Evolutionary conservation across 148 eudicot genomes (phyloP).

Genomic region (Rhododendron henanense): DNA sequence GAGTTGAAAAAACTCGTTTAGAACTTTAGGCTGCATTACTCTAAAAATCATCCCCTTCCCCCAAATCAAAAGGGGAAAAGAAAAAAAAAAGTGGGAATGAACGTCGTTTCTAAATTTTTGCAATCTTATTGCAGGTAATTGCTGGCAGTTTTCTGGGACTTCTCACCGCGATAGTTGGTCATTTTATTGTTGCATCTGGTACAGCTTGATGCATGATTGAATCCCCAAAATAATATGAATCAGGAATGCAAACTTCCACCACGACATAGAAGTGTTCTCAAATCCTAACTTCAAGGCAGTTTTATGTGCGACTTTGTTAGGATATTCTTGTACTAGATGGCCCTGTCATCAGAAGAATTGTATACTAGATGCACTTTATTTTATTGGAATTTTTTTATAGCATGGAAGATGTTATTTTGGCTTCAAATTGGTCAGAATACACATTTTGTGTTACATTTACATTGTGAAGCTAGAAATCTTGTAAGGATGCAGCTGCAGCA

Average conservation of each 20-base stretch:
- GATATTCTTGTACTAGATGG: background rate
- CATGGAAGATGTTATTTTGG: background rate
- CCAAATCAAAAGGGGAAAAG: background rate
- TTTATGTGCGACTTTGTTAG: background rate
- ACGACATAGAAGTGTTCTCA: background rate
- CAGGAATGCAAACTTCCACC: background rate
- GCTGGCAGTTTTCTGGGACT: constrained; percentile 74
- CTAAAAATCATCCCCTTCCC: background rate
- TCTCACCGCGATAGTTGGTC: constrained; percentile 40
- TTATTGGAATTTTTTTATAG: background rate
- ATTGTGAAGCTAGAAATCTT: background rate
- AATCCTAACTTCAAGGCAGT: background rate
- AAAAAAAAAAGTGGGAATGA: background rate
- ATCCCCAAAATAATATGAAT: background rate
- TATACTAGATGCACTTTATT: background rate
- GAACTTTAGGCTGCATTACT: constrained; percentile 4
- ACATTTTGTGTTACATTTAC: background rate
- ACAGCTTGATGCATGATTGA: background rate
- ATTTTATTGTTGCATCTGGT: constrained; percentile 23
- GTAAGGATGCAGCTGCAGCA: background rate
- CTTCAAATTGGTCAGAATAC: background rate
- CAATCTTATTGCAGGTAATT: constrained; percentile 43
- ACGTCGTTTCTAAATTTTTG: background rate
- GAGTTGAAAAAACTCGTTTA: background rate
- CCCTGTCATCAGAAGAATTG: background rate